These are phyloP conservation scores for Russula earlei DNA, from an alignment of 768 basidiomycete species.

Conservation along the genomic window DNA sequence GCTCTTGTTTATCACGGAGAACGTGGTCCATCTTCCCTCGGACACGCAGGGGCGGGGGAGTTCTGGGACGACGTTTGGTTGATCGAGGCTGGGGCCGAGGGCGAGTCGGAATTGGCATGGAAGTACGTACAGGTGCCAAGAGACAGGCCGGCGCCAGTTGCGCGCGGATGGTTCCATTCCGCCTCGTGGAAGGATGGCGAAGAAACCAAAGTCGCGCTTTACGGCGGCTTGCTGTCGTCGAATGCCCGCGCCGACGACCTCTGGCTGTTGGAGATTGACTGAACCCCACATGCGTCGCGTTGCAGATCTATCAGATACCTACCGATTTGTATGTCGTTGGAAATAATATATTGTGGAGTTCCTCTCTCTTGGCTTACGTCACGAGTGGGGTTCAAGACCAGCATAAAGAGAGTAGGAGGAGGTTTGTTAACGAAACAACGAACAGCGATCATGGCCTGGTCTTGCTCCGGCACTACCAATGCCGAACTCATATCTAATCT, in stretches of 20 bases:
- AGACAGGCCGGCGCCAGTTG: neutral
- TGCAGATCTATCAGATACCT: no score
- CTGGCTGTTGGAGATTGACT: conserved; percentile 31
- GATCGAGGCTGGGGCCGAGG: conserved; percentile 20
- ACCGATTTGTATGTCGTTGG: no score
- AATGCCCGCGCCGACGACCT: conserved; percentile 35
- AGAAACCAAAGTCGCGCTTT: neutral
- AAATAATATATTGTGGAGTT: no score
- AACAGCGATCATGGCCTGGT: conserved; percentile 63
- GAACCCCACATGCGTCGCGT: no score
- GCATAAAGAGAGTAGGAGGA: neutral
- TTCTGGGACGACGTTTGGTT: conserved; percentile 35
- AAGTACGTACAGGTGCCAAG: neutral
- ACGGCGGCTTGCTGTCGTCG: conserved; percentile 32
- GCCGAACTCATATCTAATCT: conserved; percentile 67
- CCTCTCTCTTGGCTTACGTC: neutral
- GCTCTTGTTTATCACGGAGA: conserved; percentile 33
- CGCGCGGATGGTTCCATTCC: neutral
- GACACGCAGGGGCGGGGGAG: conserved; percentile 33
- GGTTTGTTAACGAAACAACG: neutral
- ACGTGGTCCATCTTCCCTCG: conserved; percentile 27
- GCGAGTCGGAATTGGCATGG: neutral
- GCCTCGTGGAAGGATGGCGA: neutral
- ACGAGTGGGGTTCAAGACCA: neutral
- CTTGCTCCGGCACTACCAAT: conserved; percentile 61